A percentile compares a stretch with the other conserved stretches of the same genome.
Conservation (phyloP, 1,139 yeast genomes). For the Taiozyma sp. region DNA sequence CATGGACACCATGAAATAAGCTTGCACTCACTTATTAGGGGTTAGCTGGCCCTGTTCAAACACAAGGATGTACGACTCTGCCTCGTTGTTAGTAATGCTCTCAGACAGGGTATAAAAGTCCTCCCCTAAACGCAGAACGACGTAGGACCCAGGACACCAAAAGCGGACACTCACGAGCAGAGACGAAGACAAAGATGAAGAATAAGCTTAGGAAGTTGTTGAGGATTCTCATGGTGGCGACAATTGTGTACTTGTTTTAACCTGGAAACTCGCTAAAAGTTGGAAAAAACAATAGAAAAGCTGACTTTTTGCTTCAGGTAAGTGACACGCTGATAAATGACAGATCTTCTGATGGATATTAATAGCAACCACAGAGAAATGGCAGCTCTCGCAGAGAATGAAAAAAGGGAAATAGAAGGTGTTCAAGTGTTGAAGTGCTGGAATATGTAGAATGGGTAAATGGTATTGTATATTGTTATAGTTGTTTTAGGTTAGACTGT, state of each 20-base stretch:
- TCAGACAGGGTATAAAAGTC: neutral
- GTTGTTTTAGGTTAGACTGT: too few species aligned
- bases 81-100: neutral
- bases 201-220: neutral
- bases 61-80: constrained; percentile 21
- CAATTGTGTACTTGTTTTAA: neutral
- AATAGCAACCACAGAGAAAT: too few species aligned
- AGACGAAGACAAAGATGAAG: neutral
- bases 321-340: neutral
- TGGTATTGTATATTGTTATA: too few species aligned
- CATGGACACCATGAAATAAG: neutral
- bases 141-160: too few species aligned
- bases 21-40: constrained; percentile 18
- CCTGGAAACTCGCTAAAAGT: neutral
- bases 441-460: too few species aligned
- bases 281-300: neutral
- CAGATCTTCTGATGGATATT: neutral
- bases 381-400: too few species aligned
- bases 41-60: constrained; percentile 25
- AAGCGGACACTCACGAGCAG: neutral
- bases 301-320: neutral
- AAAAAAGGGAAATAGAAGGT: too few species aligned
- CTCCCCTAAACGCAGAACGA: too few species aligned
- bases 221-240: neutral
- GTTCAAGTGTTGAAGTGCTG: too few species aligned